A percentile compares a stretch with the other conserved stretches of the same genome.
These are phyloP conservation scores for Jamesozyma hellenica DNA, from an alignment of 805 yeast genomes.

Conservation along the genomic window DNA sequence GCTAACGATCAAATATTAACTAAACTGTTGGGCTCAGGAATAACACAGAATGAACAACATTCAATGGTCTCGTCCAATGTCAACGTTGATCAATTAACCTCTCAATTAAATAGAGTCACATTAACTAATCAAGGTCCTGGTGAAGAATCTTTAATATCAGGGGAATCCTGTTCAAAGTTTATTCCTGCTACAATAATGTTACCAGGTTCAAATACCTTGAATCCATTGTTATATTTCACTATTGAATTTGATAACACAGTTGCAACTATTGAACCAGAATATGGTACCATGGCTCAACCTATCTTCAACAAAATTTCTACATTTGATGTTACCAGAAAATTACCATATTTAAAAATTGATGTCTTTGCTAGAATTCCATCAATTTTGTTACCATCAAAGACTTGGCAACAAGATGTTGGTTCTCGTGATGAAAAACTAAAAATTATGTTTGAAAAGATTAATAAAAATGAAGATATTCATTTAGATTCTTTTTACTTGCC, in stretches of 20 bases:
- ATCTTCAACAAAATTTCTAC: slow-evolving; percentile 83
- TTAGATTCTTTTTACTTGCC: slow-evolving; percentile 63
- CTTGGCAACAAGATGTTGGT: slow-evolving; percentile 25
- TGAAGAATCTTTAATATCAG: slow-evolving; percentile 28
- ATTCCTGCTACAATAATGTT: slow-evolving; percentile 48
- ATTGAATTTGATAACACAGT: slow-evolving; percentile 93
- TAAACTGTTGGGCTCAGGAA: slow-evolving; percentile 55
- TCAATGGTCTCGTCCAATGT: slow-evolving; percentile 6
- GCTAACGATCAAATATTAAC: slow-evolving; percentile 53
- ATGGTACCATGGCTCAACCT: slow-evolving; percentile 70
- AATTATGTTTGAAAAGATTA: slow-evolving; percentile 27
- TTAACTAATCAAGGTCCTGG: slow-evolving; percentile 25
- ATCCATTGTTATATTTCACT: slow-evolving; percentile 71
- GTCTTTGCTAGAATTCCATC: slow-evolving; percentile 72
- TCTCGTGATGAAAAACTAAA: slow-evolving; percentile 21
- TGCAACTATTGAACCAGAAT: slow-evolving; percentile 74
- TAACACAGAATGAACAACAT: slow-evolving; percentile 13
- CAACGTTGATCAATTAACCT: slow-evolving; percentile 17
- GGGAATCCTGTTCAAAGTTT: slow-evolving; percentile 24
- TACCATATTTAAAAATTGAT: slow-evolving; percentile 59
- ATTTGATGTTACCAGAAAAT: slow-evolving; percentile 69
- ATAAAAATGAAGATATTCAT: slow-evolving; percentile 54
- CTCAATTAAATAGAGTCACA: slow-evolving; percentile 21
- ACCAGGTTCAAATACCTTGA: slow-evolving; percentile 45
- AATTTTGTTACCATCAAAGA: slow-evolving; percentile 39